Evolutionary conservation across 345 rosid species (phyloP).

Genomic region (Clarkia xantiana): DNA sequence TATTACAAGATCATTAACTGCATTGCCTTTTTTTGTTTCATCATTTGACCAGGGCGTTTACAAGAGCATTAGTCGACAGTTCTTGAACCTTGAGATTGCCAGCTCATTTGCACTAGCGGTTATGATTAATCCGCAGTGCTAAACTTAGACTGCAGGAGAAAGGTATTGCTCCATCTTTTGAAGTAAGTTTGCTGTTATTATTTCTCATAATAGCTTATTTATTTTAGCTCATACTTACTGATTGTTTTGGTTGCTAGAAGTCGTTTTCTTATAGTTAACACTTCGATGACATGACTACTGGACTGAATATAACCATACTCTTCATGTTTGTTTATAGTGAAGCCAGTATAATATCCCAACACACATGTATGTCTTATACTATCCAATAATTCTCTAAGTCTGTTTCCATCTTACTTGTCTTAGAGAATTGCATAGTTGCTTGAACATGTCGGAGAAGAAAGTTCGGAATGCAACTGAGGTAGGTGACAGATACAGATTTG

Average conservation of each 20-base stretch:
- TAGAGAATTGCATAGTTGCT: slow-evolving; percentile 79
- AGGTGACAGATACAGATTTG: too few relatives aligned
- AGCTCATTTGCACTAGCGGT: slow-evolving; percentile 79
- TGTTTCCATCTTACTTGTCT: slow-evolving; percentile 9
- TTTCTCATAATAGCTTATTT: neutral
- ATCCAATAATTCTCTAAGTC: slow-evolving; percentile 1
- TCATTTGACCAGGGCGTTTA: slow-evolving; percentile 55
- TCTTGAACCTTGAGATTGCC: slow-evolving; percentile 71
- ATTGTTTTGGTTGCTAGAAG: neutral
- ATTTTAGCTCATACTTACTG: neutral
- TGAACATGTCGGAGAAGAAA: slow-evolving; percentile 88
- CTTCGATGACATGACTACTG: too few relatives aligned
- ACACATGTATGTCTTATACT: neutral
- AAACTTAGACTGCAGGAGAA: slow-evolving; percentile 67
- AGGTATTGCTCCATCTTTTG: slow-evolving; percentile 76
- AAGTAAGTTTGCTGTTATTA: slow-evolving; percentile 39
- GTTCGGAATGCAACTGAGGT: slow-evolving; percentile 88
- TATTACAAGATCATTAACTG: neutral
- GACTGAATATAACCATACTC: too few relatives aligned
- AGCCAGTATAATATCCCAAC: neutral
- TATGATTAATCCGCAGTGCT: slow-evolving; percentile 71
- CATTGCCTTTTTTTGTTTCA: neutral
- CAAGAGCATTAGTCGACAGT: slow-evolving; percentile 73
- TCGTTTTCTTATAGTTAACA: neutral
- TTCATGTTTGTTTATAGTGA: neutral